Conservation (phyloP, 345 rosid species). For the Brassica juncea region DNA sequence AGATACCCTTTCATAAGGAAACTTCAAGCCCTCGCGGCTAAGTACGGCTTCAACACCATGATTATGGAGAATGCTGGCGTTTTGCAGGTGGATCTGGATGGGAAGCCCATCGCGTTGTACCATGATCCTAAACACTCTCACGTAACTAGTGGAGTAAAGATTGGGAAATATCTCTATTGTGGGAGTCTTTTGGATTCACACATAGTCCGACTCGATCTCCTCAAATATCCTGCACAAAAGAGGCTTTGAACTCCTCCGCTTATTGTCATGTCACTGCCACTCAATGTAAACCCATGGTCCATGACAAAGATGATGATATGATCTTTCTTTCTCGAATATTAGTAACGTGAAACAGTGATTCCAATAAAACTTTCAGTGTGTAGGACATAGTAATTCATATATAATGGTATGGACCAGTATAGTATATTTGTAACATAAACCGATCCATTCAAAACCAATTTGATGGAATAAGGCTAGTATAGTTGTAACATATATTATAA, state of each 20-base stretch:
- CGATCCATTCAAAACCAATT: no score
- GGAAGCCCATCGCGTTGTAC: slow-evolving; percentile 59
- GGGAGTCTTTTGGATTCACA: slow-evolving; percentile 45
- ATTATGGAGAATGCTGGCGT: slow-evolving; percentile 47
- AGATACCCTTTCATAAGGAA: slow-evolving; percentile 57
- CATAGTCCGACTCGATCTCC: slow-evolving; percentile 52
- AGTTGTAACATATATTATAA: no score
- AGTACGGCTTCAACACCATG: neutral
- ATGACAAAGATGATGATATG: neutral
- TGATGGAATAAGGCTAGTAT: no score
- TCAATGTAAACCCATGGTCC: slow-evolving; percentile 9
- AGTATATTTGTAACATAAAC: no score
- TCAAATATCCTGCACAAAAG: slow-evolving; percentile 44
- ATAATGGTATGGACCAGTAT: no score
- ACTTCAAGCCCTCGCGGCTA: slow-evolving; percentile 34
- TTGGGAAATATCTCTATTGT: slow-evolving; percentile 57
- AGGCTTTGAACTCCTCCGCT: neutral
- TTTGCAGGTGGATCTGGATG: slow-evolving; percentile 57
- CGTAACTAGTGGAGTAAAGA: slow-evolving; percentile 47
- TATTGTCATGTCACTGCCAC: neutral
- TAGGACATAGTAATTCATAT: neutral
- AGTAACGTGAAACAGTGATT: neutral
- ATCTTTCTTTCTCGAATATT: neutral
- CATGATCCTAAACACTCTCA: slow-evolving; percentile 41
- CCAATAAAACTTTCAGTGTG: neutral